These are phyloP conservation scores for Penicillium parvum DNA, from an alignment of 495 filamentous ascomycete genomes.

Conservation along the genomic window DNA sequence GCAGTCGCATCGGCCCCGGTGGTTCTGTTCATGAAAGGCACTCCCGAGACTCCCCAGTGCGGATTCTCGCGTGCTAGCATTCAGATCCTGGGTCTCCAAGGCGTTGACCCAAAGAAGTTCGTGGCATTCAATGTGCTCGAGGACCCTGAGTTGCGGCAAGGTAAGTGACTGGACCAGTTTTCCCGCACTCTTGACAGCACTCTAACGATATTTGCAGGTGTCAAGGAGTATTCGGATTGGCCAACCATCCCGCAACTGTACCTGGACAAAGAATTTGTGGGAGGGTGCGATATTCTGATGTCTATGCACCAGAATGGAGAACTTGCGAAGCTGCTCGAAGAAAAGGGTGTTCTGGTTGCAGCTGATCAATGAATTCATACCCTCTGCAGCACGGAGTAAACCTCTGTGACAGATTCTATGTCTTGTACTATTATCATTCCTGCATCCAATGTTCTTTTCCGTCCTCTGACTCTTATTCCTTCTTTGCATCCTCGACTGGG, in stretches of 20 bases:
- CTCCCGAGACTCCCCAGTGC: constrained; percentile 94
- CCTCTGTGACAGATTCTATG: constrained; percentile 2
- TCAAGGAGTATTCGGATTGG: constrained; percentile 99
- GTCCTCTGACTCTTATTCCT: too few species aligned
- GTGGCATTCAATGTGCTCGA: constrained; percentile 95
- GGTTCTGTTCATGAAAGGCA: constrained; percentile 98
- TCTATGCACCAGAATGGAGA: constrained; percentile 97
- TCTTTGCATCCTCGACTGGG: too few species aligned
- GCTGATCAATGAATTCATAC: constrained; percentile 37
- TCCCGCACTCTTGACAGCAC: background rate
- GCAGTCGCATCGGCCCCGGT: constrained; percentile 81
- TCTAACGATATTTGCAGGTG: constrained; percentile 50
- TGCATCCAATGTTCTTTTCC: too few species aligned
- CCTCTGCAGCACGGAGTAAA: background rate
- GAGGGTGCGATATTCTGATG: constrained; percentile 94
- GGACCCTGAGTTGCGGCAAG: constrained; percentile 77
- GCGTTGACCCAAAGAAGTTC: constrained; percentile 95
- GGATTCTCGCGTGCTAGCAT: constrained; percentile 94
- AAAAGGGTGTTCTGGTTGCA: constrained; percentile 75
- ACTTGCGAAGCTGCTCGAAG: constrained; percentile 83
- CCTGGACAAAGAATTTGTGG: constrained; percentile 90
- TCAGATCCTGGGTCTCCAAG: constrained; percentile 90
- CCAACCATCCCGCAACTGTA: constrained; percentile 97
- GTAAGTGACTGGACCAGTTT: constrained; percentile 45
- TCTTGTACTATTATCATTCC: constrained; percentile 20